Conservation (phyloP, 371 early-diverging fungal species). For the Nosema muscidifuracis region DNA sequence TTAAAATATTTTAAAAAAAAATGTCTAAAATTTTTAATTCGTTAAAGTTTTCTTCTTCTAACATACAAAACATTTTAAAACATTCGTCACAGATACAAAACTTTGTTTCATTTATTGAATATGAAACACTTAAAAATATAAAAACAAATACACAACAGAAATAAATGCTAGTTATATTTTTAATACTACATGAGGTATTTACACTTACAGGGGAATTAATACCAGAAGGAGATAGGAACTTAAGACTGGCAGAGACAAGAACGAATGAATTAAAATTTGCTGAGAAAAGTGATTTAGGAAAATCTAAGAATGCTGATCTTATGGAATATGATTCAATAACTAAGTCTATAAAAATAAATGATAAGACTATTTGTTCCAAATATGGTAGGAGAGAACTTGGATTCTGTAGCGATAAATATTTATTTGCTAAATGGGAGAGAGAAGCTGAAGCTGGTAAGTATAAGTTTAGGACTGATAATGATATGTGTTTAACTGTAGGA, state of each 20-base stretch:
- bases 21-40: too few relatives aligned
- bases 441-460: background rate
- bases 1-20: too few relatives aligned
- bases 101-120: background rate
- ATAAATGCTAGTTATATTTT: too few relatives aligned
- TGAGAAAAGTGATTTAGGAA: background rate
- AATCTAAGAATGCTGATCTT: background rate
- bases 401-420: background rate
- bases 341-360: background rate
- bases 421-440: background rate
- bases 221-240: background rate
- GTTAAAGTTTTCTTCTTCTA: too few relatives aligned
- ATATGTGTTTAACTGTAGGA: constrained; percentile 7
- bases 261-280: background rate
- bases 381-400: background rate
- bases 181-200: too few relatives aligned
- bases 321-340: background rate
- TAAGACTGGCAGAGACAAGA: background rate
- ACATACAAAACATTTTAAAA: too few relatives aligned
- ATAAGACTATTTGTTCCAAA: background rate
- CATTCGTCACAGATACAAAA: background rate
- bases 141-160: too few relatives aligned
- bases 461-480: constrained; percentile 7
- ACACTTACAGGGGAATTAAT: background rate
- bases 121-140: background rate